Evolutionary conservation across 768 basidiomycete species (phyloP), one percentile per base, ranked within the genome.

Genomic region (Tricholoma bakamatsutake): DNA sequence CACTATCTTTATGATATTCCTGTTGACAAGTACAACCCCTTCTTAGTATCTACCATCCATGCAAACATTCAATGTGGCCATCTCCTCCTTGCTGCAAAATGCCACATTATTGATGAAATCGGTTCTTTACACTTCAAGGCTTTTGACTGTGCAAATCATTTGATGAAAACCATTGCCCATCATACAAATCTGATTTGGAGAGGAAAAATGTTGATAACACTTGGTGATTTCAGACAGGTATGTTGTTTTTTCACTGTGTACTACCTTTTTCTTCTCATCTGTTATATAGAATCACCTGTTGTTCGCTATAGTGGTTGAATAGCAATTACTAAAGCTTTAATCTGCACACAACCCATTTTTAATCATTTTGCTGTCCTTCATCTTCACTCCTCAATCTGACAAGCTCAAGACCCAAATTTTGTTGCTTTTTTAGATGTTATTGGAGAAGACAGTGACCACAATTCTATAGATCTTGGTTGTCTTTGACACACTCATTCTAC

Each of bases 1-100:
- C 73, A 75, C 56, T 72, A 69, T 4, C 65, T 66, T 4, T 77
- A 74, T 59, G 73, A 71, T 62, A 72, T 74, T 61, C 70, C 35
- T 37, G 35, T 37, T 11, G 35, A 37, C 35, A 11, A 37, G 12
- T 37, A 37, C 35, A 37, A 37, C 12, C 7, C 35, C 12, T 37
- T 37, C 13, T 11, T 37, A 6, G 35, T 6, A 37, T 37, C 35
- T 37, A 37, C 35, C 35, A 37, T 37, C 35, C 35, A 37, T 13
- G 5, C 35, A 37, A 37, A 37, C 12, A 37, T 11, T 37, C 35
- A 37, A 37, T 37, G 35, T 37, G 35, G 35, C 35, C 35, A 13
- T 37, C 35, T 37, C 6, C 35, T 37, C 6, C 35, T 37, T 13
- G 12, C 35, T 37, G 35, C 12, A 13, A 37, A 37, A 37, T 37